Evolutionary conservation across 1,284 basidiomycete genomes (phyloP), one percentile per base, ranked within the genome.

Genomic region (Trichosporon sp.): DNA sequence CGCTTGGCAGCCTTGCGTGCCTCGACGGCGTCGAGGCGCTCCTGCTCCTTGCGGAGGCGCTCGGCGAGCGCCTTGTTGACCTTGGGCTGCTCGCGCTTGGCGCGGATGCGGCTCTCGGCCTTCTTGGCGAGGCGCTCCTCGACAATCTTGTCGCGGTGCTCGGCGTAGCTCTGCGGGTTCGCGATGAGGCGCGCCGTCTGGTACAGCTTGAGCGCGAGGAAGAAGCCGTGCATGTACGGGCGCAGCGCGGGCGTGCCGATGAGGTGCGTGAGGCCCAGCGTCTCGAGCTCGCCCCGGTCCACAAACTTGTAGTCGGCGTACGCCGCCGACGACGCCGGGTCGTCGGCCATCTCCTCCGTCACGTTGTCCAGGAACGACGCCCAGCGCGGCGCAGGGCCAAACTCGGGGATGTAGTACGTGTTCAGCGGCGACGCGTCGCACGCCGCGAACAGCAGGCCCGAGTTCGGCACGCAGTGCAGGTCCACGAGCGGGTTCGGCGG

Each of bases 161-260:
- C 97, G 64, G 90, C 90, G 80, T 98, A 98, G 3, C 91, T 93
- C 79, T 94, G 96, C 0, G 97, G 97, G 84, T 99, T 98, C 71
- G 93, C 91, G 75, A 99, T 94, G 75, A 98, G 88, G 38, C 95
- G 90, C 1, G 97, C 97, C 65, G 95, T 91, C 76, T 97, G 93
- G 86, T 99, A 99, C 7, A 98, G 88, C 77, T 93, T 92, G 82
- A 99, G 89, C 11, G 94, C 92, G 75, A 99, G 84, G 86, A 99
- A 99, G 88, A 95, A 98, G 64, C 97, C 97, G 83, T 99, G 97
- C 96, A 99, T 98, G 85, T 99, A 99, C 1, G 97, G 96, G 81
- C 96, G 95, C 86, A 99, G 91, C 15, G 92, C 89, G 12, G 94
- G 90, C 1, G 95, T 97, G 65, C 97, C 97, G 76, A 98, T 85